Conservation (phyloP, 2,329 filamentous ascomycete species). For the Hypoxylon sp. region DNA sequence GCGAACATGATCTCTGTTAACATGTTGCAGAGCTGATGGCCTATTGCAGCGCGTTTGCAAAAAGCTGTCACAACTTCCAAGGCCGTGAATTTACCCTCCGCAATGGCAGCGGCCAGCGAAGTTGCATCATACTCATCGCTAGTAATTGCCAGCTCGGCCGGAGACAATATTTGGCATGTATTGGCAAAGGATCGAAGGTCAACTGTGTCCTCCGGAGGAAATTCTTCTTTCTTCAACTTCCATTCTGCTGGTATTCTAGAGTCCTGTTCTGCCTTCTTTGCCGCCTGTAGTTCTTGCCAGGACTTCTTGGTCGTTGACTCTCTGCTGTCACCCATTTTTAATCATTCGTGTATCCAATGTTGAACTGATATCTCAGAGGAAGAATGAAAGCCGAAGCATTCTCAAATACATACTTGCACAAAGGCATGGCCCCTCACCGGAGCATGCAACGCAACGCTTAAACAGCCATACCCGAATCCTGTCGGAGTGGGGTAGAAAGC, state of each 20-base stretch:
- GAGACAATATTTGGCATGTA: conserved; percentile 40
- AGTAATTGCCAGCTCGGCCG: conserved; percentile 43
- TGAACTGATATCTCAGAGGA: background rate
- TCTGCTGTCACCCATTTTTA: conserved; percentile 31
- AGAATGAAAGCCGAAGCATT: background rate
- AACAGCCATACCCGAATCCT: conserved; percentile 10
- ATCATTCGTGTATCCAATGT: background rate
- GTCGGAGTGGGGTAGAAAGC: conserved; percentile 29
- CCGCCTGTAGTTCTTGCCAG: conserved; percentile 46
- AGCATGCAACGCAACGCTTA: background rate
- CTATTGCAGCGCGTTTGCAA: conserved; percentile 64
- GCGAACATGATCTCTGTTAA: conserved; percentile 61
- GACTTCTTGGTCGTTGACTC: conserved; percentile 32
- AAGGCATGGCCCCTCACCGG: conserved; percentile 20
- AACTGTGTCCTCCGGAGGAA: conserved; percentile 40
- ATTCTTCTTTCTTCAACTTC: conserved; percentile 42
- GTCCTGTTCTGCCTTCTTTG: conserved; percentile 43
- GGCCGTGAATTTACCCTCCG: conserved; percentile 44
- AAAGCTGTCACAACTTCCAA: conserved; percentile 58
- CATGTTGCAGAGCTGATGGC: conserved; percentile 59
- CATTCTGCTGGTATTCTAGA: conserved; percentile 46
- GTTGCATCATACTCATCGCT: conserved; percentile 46
- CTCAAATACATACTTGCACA: conserved; percentile 8
- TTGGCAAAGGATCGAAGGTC: conserved; percentile 45
- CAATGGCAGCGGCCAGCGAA: conserved; percentile 46